These are phyloP conservation scores for Apiospora sp. DNA, from an alignment of 2,329 filamentous ascomycete species.

Conservation along the genomic window DNA sequence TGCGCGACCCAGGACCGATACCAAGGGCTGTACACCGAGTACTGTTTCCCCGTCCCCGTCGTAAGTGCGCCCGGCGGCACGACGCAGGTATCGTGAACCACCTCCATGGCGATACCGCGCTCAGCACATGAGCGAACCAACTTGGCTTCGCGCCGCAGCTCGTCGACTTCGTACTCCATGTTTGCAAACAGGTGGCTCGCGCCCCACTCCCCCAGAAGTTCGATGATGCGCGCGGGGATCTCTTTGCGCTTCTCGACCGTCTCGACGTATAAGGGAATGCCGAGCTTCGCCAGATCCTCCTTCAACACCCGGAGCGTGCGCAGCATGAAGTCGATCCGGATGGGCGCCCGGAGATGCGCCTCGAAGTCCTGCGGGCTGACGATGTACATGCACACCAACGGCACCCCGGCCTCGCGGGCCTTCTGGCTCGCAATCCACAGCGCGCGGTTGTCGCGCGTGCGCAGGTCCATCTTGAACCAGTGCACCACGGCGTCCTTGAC, in stretches of 20 bases:
- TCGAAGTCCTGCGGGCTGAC: conserved; percentile 85
- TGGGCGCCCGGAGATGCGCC: conserved; percentile 77
- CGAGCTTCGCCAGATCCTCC: conserved; percentile 70
- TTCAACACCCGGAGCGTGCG: conserved; percentile 72
- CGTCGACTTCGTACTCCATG: conserved; percentile 91
- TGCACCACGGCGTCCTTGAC: conserved; percentile 75
- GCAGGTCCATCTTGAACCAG: conserved; percentile 89
- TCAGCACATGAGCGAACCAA: conserved; percentile 69
- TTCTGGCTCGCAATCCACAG: conserved; percentile 71
- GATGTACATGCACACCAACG: conserved; percentile 80
- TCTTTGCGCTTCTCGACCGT: conserved; percentile 71
- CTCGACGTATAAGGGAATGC: conserved; percentile 82
- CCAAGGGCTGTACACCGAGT: conserved; percentile 87
- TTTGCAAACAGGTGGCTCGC: conserved; percentile 82
- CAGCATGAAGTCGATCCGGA: conserved; percentile 82
- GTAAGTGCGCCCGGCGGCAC: conserved; percentile 75
- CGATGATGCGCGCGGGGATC: conserved; percentile 67
- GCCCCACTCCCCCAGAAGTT: conserved; percentile 75
- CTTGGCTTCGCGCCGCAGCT: conserved; percentile 77
- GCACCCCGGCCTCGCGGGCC: conserved; percentile 72
- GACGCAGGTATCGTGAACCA: conserved; percentile 82
- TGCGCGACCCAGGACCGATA: conserved; percentile 78
- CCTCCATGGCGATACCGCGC: conserved; percentile 72
- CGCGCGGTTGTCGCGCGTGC: conserved; percentile 76
- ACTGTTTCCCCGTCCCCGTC: conserved; percentile 77